A percentile compares a stretch with the other conserved stretches of the same genome.
Evolutionary conservation across 2,329 filamentous ascomycete genomes (phyloP).

Genomic region (Bipolaris bicolor): DNA sequence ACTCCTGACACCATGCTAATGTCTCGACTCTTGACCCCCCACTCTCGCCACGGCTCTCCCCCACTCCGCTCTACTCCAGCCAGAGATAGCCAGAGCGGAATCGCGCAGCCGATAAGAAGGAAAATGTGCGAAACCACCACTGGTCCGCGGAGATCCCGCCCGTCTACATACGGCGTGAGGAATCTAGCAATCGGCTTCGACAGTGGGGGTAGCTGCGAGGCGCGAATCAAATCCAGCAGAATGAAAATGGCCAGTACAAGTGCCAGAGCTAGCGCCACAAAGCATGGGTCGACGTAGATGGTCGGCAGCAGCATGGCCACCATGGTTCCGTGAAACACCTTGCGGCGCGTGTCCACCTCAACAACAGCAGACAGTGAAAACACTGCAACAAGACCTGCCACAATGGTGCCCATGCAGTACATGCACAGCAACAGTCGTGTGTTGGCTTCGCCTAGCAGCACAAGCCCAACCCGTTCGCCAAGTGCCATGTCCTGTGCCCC

Average conservation of each 20-base stretch:
- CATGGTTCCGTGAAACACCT: slow-evolving; percentile 99
- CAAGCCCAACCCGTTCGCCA: slow-evolving; percentile 69
- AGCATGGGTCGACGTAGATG: slow-evolving; percentile 84
- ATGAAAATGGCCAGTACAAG: slow-evolving; percentile 84
- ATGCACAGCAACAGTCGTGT: slow-evolving; percentile 76
- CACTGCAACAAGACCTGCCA: slow-evolving; percentile 74
- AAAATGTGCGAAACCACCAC: slow-evolving; percentile 98
- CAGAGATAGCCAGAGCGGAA: slow-evolving; percentile 88
- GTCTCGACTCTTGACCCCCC: slow-evolving; percentile 75
- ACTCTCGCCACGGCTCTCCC: slow-evolving; percentile 66
- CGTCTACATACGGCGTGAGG: slow-evolving; percentile 91
- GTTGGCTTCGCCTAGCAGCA: slow-evolving; percentile 74
- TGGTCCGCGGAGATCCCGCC: slow-evolving; percentile 87
- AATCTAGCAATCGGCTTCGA: slow-evolving; percentile 86
- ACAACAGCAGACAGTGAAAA: slow-evolving; percentile 75
- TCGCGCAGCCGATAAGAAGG: slow-evolving; percentile 89
- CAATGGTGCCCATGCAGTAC: slow-evolving; percentile 76
- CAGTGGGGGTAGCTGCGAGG: slow-evolving; percentile 87
- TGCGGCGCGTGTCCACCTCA: slow-evolving; percentile 93
- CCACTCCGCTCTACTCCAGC: slow-evolving; percentile 69
- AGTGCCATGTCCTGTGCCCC: slow-evolving; percentile 21
- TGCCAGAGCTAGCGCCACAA: slow-evolving; percentile 77
- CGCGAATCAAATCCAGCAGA: slow-evolving; percentile 84
- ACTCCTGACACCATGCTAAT: slow-evolving; percentile 91
- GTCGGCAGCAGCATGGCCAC: slow-evolving; percentile 92